These are phyloP conservation scores for Davidsoniella neocaledoniae DNA, from an alignment of 2,329 filamentous ascomycete genomes.

Conservation along the genomic window DNA sequence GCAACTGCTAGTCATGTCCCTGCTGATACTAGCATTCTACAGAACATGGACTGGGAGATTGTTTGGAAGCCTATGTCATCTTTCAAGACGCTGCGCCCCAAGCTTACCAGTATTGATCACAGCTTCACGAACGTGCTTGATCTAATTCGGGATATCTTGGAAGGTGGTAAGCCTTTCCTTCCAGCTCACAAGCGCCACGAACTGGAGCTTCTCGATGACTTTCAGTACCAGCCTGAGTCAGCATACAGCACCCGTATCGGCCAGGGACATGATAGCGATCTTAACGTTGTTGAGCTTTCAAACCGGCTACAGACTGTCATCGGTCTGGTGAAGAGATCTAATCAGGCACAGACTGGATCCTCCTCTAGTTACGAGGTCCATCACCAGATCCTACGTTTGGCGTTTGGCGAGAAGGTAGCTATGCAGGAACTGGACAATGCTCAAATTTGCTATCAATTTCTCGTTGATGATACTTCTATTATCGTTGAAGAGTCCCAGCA, in stretches of 20 bases:
- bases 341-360: constrained; percentile 1
- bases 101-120: background rate
- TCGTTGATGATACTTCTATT: constrained; percentile 5
- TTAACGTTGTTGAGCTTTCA: background rate
- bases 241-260: constrained; percentile 1
- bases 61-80: constrained; percentile 8
- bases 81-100: constrained; percentile 8
- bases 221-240: constrained; percentile 7
- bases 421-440: constrained; percentile 8
- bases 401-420: background rate
- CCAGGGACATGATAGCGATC: background rate
- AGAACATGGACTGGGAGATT: constrained; percentile 10
- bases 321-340: constrained; percentile 2
- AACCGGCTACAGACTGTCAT: background rate
- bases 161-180: constrained; percentile 8
- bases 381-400: background rate
- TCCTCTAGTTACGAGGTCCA: constrained; percentile 2
- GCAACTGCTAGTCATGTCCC: background rate
- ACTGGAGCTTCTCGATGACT: constrained; percentile 7
- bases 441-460: constrained; percentile 9
- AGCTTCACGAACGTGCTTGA: constrained; percentile 5
- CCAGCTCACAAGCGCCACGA: constrained; percentile 5
- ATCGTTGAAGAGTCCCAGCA: background rate
- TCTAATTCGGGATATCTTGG: constrained; percentile 9
- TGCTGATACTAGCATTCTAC: too few species aligned